These are phyloP conservation scores for Cercospora zeae-maydis DNA, from an alignment of 2,329 filamentous ascomycete species.

Conservation along the genomic window DNA sequence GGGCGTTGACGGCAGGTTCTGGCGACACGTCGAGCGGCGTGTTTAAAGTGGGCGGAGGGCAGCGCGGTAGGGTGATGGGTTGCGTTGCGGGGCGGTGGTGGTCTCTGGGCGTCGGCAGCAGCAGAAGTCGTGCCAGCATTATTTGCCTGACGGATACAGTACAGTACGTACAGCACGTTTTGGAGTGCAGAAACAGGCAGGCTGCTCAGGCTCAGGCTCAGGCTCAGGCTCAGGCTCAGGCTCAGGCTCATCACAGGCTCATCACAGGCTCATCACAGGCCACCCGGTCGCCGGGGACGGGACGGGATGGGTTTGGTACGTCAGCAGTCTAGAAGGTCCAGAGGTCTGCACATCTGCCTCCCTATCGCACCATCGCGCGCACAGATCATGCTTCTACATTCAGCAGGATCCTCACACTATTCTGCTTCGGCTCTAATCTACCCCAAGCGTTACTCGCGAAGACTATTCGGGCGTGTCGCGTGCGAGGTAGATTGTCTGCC, in stretches of 20 bases:
- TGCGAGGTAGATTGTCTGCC: slow-evolving; percentile 10
- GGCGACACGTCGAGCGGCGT: too few species aligned
- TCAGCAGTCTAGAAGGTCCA: slow-evolving; percentile 7
- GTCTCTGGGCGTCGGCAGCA: background rate
- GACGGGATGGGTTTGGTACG: background rate
- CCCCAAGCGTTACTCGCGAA: slow-evolving; percentile 7
- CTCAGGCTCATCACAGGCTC: too few species aligned
- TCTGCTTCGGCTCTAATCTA: slow-evolving; percentile 8
- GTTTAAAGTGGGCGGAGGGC: too few species aligned
- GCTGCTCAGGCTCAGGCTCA: too few species aligned
- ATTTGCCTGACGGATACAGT: background rate
- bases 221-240: too few species aligned
- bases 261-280: background rate
- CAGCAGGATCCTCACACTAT: slow-evolving; percentile 9
- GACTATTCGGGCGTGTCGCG: slow-evolving; percentile 6
- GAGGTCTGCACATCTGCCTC: slow-evolving; percentile 2
- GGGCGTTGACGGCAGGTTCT: background rate
- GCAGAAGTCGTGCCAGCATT: background rate
- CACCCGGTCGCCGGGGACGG: slow-evolving; percentile 5
- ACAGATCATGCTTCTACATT: slow-evolving; percentile 7
- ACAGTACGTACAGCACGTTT: too few species aligned
- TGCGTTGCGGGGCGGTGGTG: background rate
- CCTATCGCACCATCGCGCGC: slow-evolving; percentile 9
- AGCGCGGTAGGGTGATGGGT: too few species aligned
- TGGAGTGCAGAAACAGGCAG: slow-evolving; percentile 7